phyloP scores from a whole-genome alignment of 192 early-diverging fungal species.

The Pilobolus umbonatus region DNA sequence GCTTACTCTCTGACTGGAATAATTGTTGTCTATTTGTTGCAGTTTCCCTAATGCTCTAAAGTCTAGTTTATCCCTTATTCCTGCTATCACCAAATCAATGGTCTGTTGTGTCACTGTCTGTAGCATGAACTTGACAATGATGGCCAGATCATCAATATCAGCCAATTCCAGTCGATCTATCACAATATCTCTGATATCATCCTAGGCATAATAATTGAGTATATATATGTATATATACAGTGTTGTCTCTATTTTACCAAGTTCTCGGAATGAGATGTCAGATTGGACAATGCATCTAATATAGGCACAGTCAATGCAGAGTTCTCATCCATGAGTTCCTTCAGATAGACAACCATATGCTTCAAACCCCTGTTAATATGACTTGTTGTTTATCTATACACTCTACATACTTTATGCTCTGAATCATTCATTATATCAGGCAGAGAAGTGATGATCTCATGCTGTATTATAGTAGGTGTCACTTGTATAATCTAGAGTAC shows the following conservation, averaged over 20 bases:
- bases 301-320: constrained; percentile 61
- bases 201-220: constrained; percentile 17
- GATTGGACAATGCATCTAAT: constrained; percentile 66
- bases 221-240: background rate
- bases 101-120: constrained; percentile 55
- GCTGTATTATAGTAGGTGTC: constrained; percentile 59
- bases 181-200: constrained; percentile 52
- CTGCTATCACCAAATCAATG: constrained; percentile 36
- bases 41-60: constrained; percentile 53
- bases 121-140: constrained; percentile 69
- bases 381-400: background rate
- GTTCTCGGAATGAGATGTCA: constrained; percentile 47
- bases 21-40: no score
- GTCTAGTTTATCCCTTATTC: constrained; percentile 59
- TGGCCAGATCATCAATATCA: constrained; percentile 63
- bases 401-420: constrained; percentile 46
- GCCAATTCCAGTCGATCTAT: constrained; percentile 59
- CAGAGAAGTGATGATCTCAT: constrained; percentile 67
- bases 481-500: constrained; percentile 52
- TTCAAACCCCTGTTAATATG: constrained; percentile 3
- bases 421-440: constrained; percentile 74
- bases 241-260: constrained; percentile 36
- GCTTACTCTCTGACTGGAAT: background rate
- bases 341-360: constrained; percentile 53
- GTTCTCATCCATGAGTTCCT: constrained; percentile 52